Base-by-base conservation (phyloP, 768 basidiomycete species). In the Boletus edulis region DNA sequence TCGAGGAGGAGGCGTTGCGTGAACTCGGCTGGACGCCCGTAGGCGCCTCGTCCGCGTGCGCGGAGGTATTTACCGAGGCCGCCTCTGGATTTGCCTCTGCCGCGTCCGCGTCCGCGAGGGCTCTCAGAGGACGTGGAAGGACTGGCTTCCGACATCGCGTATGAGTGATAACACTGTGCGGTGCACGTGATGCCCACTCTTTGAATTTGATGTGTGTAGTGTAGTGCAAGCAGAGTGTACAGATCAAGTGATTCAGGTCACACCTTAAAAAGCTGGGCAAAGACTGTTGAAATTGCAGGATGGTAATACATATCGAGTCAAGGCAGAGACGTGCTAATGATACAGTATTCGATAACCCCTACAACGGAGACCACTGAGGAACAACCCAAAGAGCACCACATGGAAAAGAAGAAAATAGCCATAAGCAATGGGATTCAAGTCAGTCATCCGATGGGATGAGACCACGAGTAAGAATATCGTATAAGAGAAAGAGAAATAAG, bases 21-120 rank as follows among this genome's bases (percentile, higher is more conserved):
- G 67, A 87, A 90, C 61, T 82, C 83, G 49, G 88, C 86, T 5
- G 84, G 83, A 37, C 86, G 83, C 2, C 86, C 85, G 11, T 62
- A 61, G 1, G 85, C 79, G 27, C 85, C 84, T 41, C 85, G 73
- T 4, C 89, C 89, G 4, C 85, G 73, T 12, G 89, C 86, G 27
- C 88, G 82, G 18, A 90, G 76, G 63, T 86, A 87, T 71, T 90
- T 91, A 0, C 88, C 88, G 4, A 83, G 72, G 3, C 87, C 86
- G 1, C 88, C 87, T 49, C 86, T 78, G 49, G 84, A 81, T 62
- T 78, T 80, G 24, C 81, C 78, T 54, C 82, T 71, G 0, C 82
- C 77, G 54, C 82, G 70, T 0, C 82, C 77, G 4, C 82, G 77
- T 10, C 69, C 62, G 31, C 55, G 66, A 43, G 60, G 32, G n/a